Evolutionary conservation across 208 protist species (phyloP), one percentile per base, ranked within the genome.

Genomic region (Porcisia hertigi): DNA sequence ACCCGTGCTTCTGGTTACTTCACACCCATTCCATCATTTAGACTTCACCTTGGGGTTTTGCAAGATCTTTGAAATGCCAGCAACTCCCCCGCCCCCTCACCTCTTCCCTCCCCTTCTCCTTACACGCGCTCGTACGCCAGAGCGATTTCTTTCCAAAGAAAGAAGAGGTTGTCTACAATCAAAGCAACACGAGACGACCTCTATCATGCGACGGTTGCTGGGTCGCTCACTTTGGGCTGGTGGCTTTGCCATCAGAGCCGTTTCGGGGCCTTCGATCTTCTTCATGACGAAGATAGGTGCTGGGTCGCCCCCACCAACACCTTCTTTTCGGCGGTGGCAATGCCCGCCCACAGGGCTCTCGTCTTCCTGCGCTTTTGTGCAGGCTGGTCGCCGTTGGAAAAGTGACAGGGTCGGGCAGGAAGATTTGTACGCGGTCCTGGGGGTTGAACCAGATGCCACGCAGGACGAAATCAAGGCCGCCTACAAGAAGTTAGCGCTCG

Each of bases 391-490:
- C 69, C 70, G 70, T 39, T 34, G 69, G 70, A 64, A 79, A 52
- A 80, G 77, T 60, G 62, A 43, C 63, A 58, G 77, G 41, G 49
- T 71, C 62, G 73, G 58, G 1, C 45, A 82, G 70, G 54, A 72
- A 43, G 91, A 96, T 80, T 86, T 94, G 79, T 98, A 98, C 75
- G 82, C 73, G 5, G 69, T 90, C 3, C 86, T 98, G 18, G 90
- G 93, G 34, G 92, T 97, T 18, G 85, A 75, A 49, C 75, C 87
- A 7, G 84, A 90, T 60, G 89, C 95, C 20, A 94, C 88, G 7
- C 83, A 77, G 62, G 92, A 97, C 52, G 95, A 97, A 74, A 97
- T 98, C 79, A 97, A 97, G 77, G 84, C 75, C 30, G 92, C 95
- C 2, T 98, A 98, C 75, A 96, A 96, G 75, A 96, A 93, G 73